phyloP scores from a whole-genome alignment of 495 filamentous ascomycete genomes.

The Podospora tetraspora region DNA sequence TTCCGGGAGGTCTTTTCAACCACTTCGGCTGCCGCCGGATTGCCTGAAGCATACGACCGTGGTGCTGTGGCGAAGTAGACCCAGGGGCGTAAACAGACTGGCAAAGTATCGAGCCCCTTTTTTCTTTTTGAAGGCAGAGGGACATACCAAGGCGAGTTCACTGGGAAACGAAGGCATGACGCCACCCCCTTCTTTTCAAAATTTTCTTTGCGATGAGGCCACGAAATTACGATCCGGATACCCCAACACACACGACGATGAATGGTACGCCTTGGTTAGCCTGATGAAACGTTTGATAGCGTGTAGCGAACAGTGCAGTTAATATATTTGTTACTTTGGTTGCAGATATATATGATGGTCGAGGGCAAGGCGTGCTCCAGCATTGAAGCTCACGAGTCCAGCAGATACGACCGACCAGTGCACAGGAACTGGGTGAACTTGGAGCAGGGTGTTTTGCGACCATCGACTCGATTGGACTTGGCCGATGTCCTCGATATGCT shows the following conservation, averaged over 20 bases:
- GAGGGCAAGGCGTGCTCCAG: not conserved
- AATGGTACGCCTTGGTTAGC: not conserved
- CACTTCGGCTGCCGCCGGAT: conserved; percentile 21
- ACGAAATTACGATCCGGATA: not conserved
- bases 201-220: not conserved
- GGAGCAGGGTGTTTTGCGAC: not conserved
- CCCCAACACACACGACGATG: not conserved
- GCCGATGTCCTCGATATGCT: not conserved
- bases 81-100: not conserved
- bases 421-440: not conserved
- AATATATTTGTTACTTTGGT: not conserved
- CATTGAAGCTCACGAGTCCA: not conserved
- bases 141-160: not conserved
- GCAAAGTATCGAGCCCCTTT: not conserved
- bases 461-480: not conserved
- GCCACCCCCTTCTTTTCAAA: not conserved
- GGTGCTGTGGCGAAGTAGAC: not conserved
- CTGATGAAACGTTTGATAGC: not conserved
- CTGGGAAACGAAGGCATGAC: not conserved
- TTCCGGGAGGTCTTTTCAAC: conserved; percentile 38
- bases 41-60: conserved; percentile 26
- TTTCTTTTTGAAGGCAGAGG: not conserved
- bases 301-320: not conserved
- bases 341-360: not conserved
- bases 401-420: not conserved